A percentile compares a stretch with the other conserved stretches of the same genome.
Evolutionary conservation across 1,284 basidiomycete species (phyloP).

Genomic region (Tilletiaria anomala): DNA sequence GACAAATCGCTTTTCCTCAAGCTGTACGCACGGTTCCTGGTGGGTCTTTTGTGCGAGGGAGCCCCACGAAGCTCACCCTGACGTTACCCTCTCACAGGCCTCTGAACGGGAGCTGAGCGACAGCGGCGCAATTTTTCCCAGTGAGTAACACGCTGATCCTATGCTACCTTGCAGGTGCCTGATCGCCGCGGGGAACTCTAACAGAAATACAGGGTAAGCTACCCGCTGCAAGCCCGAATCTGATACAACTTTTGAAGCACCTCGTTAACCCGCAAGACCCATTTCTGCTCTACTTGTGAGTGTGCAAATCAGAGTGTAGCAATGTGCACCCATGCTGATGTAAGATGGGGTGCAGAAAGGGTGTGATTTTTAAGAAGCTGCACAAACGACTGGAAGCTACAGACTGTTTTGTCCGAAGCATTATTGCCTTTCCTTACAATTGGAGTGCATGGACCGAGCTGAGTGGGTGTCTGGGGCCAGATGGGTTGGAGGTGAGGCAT

Average conservation of each 20-base stretch:
- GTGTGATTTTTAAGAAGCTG: constrained; percentile 32
- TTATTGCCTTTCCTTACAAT: constrained; percentile 76
- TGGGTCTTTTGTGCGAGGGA: constrained; percentile 45
- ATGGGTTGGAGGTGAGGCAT: constrained; percentile 3
- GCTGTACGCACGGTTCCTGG: constrained; percentile 70
- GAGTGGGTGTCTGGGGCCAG: constrained; percentile 23
- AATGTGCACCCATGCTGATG: too few species aligned
- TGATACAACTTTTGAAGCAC: not conserved
- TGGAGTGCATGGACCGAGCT: constrained; percentile 69
- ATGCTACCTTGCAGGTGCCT: too few species aligned
- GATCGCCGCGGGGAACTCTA: too few species aligned
- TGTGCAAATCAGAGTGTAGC: too few species aligned
- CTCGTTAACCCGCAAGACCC: not conserved
- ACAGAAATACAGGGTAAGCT: too few species aligned
- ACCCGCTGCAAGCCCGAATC: not conserved
- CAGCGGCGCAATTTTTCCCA: too few species aligned
- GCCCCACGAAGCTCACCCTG: too few species aligned
- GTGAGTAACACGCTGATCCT: too few species aligned
- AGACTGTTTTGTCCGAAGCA: constrained; percentile 61
- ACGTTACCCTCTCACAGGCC: too few species aligned
- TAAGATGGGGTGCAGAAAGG: too few species aligned
- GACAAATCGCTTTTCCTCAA: constrained; percentile 59
- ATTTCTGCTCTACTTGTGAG: not conserved
- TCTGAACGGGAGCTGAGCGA: too few species aligned
- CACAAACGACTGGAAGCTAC: constrained; percentile 53